Evolutionary conservation across 495 filamentous ascomycete species (phyloP), one percentile per base, ranked within the genome.

Genomic region (Cetradonia linearis): DNA sequence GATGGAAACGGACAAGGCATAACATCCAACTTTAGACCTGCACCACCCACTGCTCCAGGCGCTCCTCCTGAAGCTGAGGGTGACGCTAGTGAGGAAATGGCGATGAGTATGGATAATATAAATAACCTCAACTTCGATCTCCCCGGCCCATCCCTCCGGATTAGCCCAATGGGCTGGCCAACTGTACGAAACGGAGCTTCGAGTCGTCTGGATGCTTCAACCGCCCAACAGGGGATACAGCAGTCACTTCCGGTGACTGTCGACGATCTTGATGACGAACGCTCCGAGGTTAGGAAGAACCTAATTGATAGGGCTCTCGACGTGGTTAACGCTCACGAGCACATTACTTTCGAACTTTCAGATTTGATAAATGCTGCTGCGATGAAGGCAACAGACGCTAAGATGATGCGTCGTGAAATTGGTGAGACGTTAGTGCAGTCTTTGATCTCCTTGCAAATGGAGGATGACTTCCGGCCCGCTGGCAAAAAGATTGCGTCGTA

Each of bases 401-500:
- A 83, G 13, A 73, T 76, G 10, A 79, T 84, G 69, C 80, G 86
- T 33, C 79, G 81, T 54, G 88, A 92, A 56, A 87, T 95, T 62
- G 89, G 87, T 55, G 81, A 85, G 34, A 89, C 89, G 5, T 78
- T 99, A 55, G 83, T 92, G 3, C 84, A 89, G 62, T 95, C 91
- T 5, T 78, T 99, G 18, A 85, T 93, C 68, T 97, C 94, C 5
- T 78, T 96, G 57, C 78, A 80, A 60, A 77, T 80, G 63, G 86
- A 91, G 44, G 86, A 88, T 28, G 85, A 92, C 52, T 76, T 86
- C 66, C 76, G 81, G 50, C 74, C 80, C 33, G 72, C 79, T 31
- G 88, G 87, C 14, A 87, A 91, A 68, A 94, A 91, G 66, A 87
- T 97, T 62, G 86, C 91, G 23, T 88, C 94, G 1, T 96, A 91